Base-by-base conservation (phyloP, 345 rosid species). In the Excoecaria cochinchinensis region DNA sequence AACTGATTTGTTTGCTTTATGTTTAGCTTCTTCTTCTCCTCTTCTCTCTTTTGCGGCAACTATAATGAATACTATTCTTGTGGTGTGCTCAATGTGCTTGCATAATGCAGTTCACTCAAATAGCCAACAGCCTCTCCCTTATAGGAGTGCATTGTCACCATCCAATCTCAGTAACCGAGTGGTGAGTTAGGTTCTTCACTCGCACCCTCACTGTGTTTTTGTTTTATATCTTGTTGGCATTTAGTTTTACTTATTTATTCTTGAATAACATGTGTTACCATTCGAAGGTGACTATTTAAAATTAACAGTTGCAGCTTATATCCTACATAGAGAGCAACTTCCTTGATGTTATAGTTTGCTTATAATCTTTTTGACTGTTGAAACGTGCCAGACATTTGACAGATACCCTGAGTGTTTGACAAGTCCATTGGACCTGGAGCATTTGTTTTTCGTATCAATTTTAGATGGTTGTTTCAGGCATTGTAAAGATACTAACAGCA, bases 101-200 rank as follows among this genome's bases (percentile, higher is more conserved):
- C 22, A 31, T 74, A 67, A 1, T 78, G 46, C 78, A 89, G 91
- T 70, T 74, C 74, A 69, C 52, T 67, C 71, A 76, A 65, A 76
- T 73, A 70, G 74, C 64, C 82, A 80, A 68, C 83, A 82, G 56
- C 70, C 47, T 60, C 67, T 44, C 69, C 81, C 67, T 67, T 55
- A 15, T 58, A 75, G 58, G 8, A 72, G 73, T 71, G 38, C 46
- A 67, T 40, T 69, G 22, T 55, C 74, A 78, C 50, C 79, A 3
- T 21, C 39, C 70, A 67, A 72, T 65, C 73, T 62, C 53, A 24
- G 73, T 50, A 60, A 57, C 62, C 73, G 71, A 65, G 78, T 71
- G 90, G 91, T 89, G 73, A 79, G 89, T 77, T 74, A 52, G 72
- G 59, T 24, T 67, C 48, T 6, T 65, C 52, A 42, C 10, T n/a